Base-by-base conservation (phyloP, 106 monocot species). In the Iris macrosiphon region DNA sequence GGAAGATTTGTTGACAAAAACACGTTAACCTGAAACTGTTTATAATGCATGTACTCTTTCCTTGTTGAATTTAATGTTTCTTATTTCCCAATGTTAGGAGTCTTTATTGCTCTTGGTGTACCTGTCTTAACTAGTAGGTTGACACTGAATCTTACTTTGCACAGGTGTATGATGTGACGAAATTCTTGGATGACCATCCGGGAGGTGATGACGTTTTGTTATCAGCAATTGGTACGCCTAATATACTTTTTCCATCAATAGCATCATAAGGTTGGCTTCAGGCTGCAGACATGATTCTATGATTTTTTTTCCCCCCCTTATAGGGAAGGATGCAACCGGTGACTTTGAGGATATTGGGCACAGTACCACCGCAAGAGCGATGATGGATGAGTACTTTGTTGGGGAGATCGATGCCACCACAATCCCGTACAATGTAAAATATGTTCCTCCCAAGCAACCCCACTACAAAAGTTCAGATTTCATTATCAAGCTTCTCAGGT, bases 301-400 rank as follows among this genome's bases (percentile, higher is more conserved):
- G 20, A n/a, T n/a, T 45, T 43, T 21, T n/a, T n/a, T n/a, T n/a
- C n/a, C n/a, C n/a, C n/a, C 6, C 26, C 25, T 22, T 66, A 35
- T 45, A 88, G 88, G 69, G 2, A 88, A 88, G 57, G 88, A 88
- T 60, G 88, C 83, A 40, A 79, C 79, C 1, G 83, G 76, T 26
- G 88, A 88, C 55, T 88, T 88, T 45, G 88, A 83, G 50, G 88
- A 88, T 70, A 79, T 88, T 3, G 88, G 88, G 24, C 88, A 88
- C 33, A 83, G 82, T 47, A 62, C 57, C 17, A 88, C 69, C 5
- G 88, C 88, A 21, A 68, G 88, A 55, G 68, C 82, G 1, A 83
- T 79, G 83, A 68, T 88, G 78, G 69, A 79, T 33, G 82, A 88
- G 13, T 88, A 75, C 56, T 79, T 56, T 15, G 72, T 88, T 14